phyloP scores from a whole-genome alignment of 2,329 filamentous ascomycete genomes.

The Aspergillus pseudotamarii region DNA sequence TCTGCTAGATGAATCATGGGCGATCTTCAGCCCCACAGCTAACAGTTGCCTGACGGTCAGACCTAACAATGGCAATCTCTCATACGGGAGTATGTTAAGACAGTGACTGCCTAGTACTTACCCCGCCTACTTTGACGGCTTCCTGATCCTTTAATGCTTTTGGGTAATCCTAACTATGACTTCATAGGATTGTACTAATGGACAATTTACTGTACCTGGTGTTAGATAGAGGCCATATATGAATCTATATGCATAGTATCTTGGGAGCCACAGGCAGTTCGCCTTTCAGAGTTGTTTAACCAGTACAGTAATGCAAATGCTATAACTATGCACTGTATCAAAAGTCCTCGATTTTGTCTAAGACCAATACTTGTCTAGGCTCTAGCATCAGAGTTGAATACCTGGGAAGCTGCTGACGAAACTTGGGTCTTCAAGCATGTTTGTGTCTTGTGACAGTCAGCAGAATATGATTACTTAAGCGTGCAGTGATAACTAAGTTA shows the following conservation, averaged over 20 bases:
- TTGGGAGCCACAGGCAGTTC: no score
- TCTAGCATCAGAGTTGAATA: no score
- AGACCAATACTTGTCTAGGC: no score
- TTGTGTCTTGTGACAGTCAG: not conserved
- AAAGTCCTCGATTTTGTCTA: no score
- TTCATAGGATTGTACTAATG: not conserved
- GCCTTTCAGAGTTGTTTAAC: no score
- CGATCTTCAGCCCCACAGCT: conserved; percentile 7
- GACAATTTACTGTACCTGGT: not conserved
- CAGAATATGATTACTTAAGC: not conserved
- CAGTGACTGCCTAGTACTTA: not conserved
- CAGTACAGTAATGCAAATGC: no score
- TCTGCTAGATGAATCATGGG: conserved; percentile 10
- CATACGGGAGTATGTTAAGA: not conserved
- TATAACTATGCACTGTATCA: no score
- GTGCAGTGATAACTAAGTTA: not conserved
- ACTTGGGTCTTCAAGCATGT: no score
- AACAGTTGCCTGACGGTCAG: conserved; percentile 12
- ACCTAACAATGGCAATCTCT: conserved; percentile 1
- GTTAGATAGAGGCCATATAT: not conserved
- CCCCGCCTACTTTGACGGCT: not conserved
- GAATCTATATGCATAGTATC: no score
- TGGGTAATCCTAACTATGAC: not conserved
- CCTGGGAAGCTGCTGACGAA: no score
- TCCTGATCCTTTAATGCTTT: not conserved